Conservation (phyloP, 768 basidiomycete genomes). For the Hydnum rufescens region DNA sequence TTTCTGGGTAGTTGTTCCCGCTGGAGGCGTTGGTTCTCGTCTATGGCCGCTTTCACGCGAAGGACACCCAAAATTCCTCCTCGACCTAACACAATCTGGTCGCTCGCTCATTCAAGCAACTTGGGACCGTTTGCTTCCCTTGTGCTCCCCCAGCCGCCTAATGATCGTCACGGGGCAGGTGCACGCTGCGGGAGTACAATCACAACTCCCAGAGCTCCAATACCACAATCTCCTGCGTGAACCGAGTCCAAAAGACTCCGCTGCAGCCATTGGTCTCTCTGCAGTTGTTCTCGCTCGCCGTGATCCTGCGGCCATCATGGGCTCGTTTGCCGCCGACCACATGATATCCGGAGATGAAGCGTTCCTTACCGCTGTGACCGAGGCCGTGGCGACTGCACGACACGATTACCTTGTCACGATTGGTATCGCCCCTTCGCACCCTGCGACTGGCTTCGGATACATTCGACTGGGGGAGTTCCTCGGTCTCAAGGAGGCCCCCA, state of each 20-base stretch:
- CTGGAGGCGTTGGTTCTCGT: constrained; percentile 74
- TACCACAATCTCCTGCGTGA: constrained; percentile 56
- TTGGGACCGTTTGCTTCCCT: constrained; percentile 72
- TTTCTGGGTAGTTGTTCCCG: constrained; percentile 80
- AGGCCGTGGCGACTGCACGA: constrained; percentile 68
- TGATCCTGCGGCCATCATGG: constrained; percentile 67
- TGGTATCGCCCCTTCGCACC: constrained; percentile 76
- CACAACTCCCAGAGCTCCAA: constrained; percentile 63
- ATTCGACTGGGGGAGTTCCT: constrained; percentile 65
- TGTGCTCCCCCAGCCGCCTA: constrained; percentile 47
- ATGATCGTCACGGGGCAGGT: constrained; percentile 72
- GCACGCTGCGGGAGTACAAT: constrained; percentile 48
- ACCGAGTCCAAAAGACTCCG: constrained; percentile 79
- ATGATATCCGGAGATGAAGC: constrained; percentile 87
- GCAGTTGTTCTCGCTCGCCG: constrained; percentile 56
- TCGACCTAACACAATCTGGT: constrained; percentile 70
- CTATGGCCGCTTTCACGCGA: constrained; percentile 79
- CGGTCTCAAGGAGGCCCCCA: constrained; percentile 46
- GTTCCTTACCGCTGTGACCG: constrained; percentile 63
- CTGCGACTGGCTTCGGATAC: constrained; percentile 78
- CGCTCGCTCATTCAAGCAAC: constrained; percentile 77
- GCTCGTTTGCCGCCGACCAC: constrained; percentile 83
- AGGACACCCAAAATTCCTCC: constrained; percentile 69
- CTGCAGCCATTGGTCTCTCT: constrained; percentile 80
- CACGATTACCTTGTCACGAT: constrained; percentile 72